These are phyloP conservation scores for Rhodotorula sp. DNA, from an alignment of 1,284 basidiomycete species.

Conservation along the genomic window DNA sequence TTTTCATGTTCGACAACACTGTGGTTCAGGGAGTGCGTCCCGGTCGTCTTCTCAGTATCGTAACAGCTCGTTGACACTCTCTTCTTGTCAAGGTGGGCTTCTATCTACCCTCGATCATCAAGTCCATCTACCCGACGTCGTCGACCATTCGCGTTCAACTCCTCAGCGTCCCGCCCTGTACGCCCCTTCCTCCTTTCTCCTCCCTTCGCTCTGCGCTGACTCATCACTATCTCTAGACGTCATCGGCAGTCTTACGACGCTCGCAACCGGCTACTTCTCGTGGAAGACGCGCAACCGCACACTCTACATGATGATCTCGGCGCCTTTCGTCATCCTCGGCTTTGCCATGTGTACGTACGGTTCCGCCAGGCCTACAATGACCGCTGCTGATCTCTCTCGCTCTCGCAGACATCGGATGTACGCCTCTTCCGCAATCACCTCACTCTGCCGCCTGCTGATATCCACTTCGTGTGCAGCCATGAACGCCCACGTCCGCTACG, in stretches of 20 bases:
- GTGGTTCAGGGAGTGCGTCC: conserved; percentile 41
- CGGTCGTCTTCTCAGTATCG: background rate
- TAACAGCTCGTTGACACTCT: background rate
- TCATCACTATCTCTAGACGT: conserved; percentile 40
- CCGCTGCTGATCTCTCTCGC: too few relatives aligned
- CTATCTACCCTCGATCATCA: conserved; percentile 44
- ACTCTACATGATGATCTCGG: conserved; percentile 42
- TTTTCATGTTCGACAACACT: conserved; percentile 49
- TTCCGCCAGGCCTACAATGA: too few relatives aligned
- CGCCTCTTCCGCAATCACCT: too few relatives aligned
- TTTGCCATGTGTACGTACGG: conserved; percentile 27
- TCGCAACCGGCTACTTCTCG: conserved; percentile 41
- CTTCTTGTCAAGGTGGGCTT: background rate
- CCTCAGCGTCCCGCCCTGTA: conserved; percentile 47
- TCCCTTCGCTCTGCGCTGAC: background rate
- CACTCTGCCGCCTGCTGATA: too few relatives aligned
- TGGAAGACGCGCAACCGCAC: conserved; percentile 46
- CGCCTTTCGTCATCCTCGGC: conserved; percentile 45
- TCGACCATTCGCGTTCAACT: conserved; percentile 48
- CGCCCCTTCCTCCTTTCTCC: background rate
- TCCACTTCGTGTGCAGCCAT: background rate
- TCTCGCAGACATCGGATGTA: conserved; percentile 25
- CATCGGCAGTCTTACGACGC: conserved; percentile 40
- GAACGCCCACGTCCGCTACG: conserved; percentile 42
- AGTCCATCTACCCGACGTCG: conserved; percentile 47